phyloP scores from a whole-genome alignment of 495 filamentous ascomycete species.

The Aspergillus carlsbadensis region DNA sequence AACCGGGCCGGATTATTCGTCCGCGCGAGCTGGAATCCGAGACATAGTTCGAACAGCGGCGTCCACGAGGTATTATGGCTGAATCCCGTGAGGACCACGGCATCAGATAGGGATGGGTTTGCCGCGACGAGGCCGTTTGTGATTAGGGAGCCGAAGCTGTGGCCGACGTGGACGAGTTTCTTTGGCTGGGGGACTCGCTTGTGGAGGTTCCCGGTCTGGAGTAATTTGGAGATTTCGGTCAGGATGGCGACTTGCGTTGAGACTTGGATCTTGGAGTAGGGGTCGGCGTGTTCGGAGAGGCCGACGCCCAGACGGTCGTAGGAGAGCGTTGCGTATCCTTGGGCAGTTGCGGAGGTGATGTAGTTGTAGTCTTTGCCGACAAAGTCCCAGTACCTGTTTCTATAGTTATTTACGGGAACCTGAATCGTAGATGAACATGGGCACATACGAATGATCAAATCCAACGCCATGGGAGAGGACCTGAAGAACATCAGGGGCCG shows the following conservation, averaged over 20 bases:
- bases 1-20: slow-evolving; percentile 41
- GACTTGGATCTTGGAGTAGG: slow-evolving; percentile 53
- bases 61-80: slow-evolving; percentile 36
- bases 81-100: slow-evolving; percentile 58
- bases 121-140: slow-evolving; percentile 42
- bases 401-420: not conserved
- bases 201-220: slow-evolving; percentile 43
- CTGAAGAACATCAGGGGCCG: slow-evolving; percentile 36
- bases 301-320: slow-evolving; percentile 61
- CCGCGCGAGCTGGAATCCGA: slow-evolving; percentile 48
- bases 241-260: slow-evolving; percentile 52
- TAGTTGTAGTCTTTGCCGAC: slow-evolving; percentile 54
- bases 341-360: slow-evolving; percentile 50
- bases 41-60: slow-evolving; percentile 36
- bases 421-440: not conserved
- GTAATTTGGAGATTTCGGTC: slow-evolving; percentile 42
- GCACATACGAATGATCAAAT: slow-evolving; percentile 18
- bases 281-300: slow-evolving; percentile 53
- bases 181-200: slow-evolving; percentile 31
- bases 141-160: slow-evolving; percentile 45
- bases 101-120: slow-evolving; percentile 55
- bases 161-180: slow-evolving; percentile 57
- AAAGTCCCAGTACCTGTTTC: slow-evolving; percentile 57
- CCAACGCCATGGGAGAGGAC: slow-evolving; percentile 63
- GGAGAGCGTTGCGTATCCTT: slow-evolving; percentile 51